Base-by-base conservation (phyloP, 345 rosid species). In the Bruguiera sexangula region DNA sequence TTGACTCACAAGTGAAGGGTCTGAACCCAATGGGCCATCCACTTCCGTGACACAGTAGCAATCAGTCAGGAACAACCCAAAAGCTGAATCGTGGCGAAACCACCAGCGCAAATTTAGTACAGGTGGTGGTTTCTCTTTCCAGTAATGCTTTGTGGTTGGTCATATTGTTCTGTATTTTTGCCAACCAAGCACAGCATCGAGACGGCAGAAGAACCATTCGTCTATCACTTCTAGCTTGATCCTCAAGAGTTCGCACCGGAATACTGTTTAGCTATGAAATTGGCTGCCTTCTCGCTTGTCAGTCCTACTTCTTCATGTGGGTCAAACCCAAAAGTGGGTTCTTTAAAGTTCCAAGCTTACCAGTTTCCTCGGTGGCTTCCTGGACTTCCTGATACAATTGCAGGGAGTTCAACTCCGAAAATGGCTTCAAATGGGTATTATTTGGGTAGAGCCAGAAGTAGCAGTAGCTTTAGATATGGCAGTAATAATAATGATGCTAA, bases 361-460 rank as follows among this genome's bases (percentile, higher is more conserved):
- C 21, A 36, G 8, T 51, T 6, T 24, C 65, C 53, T n/a, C 69
- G 2, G 59, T 8, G 59, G 20, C 9, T 9, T 43, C 30, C 3
- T 5, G 27, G 31, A 19, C 53, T 10, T 22, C 7, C 15, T 15
- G 36, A 56, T 34, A 46, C 1, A 39, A 31, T 21, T 5, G 3
- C 51, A 22, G 37, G 15, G 55, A 20, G 24, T 50, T 60, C 62
- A 3, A 59, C 31, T 62, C 21, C 71, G 27, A 65, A 66, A 60
- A 66, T 75, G 76, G 69, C 72, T 53, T 46, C 83, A 60, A 67
- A 80, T 73, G 84, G 87, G 48, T 81, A 78, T 53, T 79, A 74
- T 53, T 75, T 34, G 6, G 73, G 82, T 71, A 46, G 67, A 27
- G 50, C 19, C 50, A 43, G 18, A 43, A 43, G 50, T 43, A 3